phyloP scores from a whole-genome alignment of 768 basidiomycete genomes.

The Lentinus brumalis region DNA sequence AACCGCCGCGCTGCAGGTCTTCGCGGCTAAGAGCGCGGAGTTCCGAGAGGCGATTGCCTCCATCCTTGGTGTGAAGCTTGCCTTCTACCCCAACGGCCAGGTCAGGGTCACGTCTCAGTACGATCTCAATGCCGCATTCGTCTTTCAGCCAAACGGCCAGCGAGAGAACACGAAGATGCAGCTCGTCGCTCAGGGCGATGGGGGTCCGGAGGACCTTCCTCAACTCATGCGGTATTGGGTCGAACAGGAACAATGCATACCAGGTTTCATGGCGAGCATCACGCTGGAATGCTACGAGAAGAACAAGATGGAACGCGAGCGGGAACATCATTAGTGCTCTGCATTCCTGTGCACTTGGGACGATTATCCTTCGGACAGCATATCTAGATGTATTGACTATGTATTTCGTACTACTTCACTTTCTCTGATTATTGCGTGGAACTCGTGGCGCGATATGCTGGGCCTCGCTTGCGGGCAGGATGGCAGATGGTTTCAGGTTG shows the following conservation, averaged over 20 bases:
- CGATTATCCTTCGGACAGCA: not conserved
- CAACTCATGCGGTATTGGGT: constrained; percentile 87
- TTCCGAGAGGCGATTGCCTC: constrained; percentile 90
- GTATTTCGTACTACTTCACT: too few relatives aligned
- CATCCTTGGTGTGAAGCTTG: constrained; percentile 88
- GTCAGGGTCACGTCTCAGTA: constrained; percentile 90
- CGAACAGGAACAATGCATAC: constrained; percentile 80
- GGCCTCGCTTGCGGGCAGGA: too few relatives aligned
- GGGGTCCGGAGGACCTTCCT: constrained; percentile 72
- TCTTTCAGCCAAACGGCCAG: constrained; percentile 65
- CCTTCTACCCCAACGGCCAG: constrained; percentile 89
- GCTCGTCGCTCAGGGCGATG: constrained; percentile 72
- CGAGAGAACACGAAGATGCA: constrained; percentile 58
- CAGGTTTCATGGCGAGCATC: constrained; percentile 86
- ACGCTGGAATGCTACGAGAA: constrained; percentile 88
- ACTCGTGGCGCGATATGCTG: too few relatives aligned
- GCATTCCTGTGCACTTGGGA: not conserved
- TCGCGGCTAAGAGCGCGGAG: constrained; percentile 81
- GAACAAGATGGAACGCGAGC: constrained; percentile 23
- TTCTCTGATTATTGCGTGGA: too few relatives aligned
- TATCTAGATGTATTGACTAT: not conserved
- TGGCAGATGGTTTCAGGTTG: too few relatives aligned
- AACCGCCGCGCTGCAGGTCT: constrained; percentile 56
- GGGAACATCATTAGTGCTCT: not conserved
- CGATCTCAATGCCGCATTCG: constrained; percentile 84